Conservation (phyloP, 2,329 filamentous ascomycete genomes). For the Coniochaeta hoffmannii region DNA sequence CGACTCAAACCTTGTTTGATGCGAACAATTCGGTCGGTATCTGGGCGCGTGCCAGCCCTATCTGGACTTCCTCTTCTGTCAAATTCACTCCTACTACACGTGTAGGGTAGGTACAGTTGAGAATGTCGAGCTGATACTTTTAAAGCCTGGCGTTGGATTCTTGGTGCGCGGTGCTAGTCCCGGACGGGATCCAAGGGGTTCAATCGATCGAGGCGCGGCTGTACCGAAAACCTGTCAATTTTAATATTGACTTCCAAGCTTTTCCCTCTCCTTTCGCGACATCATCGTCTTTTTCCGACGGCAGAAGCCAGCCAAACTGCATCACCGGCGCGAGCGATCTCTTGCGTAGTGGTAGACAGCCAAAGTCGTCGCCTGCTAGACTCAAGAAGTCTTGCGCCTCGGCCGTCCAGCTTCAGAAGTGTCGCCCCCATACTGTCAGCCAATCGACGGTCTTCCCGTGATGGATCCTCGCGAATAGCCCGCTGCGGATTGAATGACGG, state of each 20-base stretch:
- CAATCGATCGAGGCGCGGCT: background rate
- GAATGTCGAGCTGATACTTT: too few species aligned
- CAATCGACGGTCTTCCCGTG: background rate
- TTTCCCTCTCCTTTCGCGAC: background rate
- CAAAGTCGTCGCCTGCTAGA: too few species aligned
- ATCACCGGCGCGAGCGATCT: background rate
- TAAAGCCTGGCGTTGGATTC: background rate
- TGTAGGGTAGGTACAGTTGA: too few species aligned
- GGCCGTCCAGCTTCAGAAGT: background rate
- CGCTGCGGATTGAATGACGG: slow-evolving; percentile 16
- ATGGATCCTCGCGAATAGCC: slow-evolving; percentile 10
- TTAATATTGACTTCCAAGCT: background rate
- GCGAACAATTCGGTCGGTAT: background rate
- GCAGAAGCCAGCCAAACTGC: background rate
- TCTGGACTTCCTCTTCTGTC: background rate
- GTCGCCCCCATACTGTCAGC: background rate
- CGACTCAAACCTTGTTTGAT: background rate
- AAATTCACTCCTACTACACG: too few species aligned
- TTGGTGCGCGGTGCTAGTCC: background rate
- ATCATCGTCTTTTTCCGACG: background rate
- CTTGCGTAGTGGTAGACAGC: background rate
- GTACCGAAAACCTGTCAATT: background rate
- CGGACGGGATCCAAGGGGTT: background rate
- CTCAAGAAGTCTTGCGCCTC: background rate
- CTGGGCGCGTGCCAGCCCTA: background rate